These are phyloP conservation scores for Neospermospora avenae DNA, from an alignment of 2,329 filamentous ascomycete genomes.

Conservation along the genomic window DNA sequence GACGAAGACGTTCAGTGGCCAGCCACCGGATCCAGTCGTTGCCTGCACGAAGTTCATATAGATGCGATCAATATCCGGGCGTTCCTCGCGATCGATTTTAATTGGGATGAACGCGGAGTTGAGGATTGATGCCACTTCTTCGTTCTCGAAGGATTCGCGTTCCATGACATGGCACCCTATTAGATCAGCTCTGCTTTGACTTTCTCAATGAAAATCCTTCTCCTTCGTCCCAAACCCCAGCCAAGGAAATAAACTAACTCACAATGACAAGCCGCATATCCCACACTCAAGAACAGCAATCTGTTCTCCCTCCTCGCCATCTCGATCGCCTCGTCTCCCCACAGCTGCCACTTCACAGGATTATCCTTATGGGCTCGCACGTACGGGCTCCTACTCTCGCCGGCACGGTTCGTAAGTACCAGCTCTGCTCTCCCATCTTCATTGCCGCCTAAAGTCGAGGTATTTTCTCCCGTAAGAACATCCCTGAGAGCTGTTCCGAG, in stretches of 20 bases:
- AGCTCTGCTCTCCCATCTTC: conserved; percentile 21
- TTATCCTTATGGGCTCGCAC: conserved; percentile 74
- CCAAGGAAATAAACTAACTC: conserved; percentile 37
- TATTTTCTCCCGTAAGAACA: conserved; percentile 5
- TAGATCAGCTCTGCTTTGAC: background rate
- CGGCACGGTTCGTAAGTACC: conserved; percentile 51
- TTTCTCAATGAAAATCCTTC: background rate
- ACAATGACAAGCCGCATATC: conserved; percentile 96
- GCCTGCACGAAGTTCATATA: conserved; percentile 99
- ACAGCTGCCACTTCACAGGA: conserved; percentile 87
- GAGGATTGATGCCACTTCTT: conserved; percentile 74
- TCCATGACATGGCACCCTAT: conserved; percentile 86
- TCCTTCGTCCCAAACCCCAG: background rate
- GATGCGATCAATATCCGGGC: conserved; percentile 89
- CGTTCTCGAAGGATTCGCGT: conserved; percentile 84
- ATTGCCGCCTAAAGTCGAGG: background rate
- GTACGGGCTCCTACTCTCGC: conserved; percentile 64
- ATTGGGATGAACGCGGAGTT: conserved; percentile 89
- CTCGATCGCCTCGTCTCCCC: conserved; percentile 72
- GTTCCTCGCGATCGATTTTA: conserved; percentile 89
- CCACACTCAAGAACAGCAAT: conserved; percentile 89
- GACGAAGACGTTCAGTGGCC: conserved; percentile 95
- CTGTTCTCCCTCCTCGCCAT: conserved; percentile 80
- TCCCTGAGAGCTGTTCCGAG: conserved; percentile 27
- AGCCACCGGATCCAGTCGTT: conserved; percentile 83